Conservation (phyloP, 2,329 filamentous ascomycete genomes). For the Ophiostoma sp. region DNA sequence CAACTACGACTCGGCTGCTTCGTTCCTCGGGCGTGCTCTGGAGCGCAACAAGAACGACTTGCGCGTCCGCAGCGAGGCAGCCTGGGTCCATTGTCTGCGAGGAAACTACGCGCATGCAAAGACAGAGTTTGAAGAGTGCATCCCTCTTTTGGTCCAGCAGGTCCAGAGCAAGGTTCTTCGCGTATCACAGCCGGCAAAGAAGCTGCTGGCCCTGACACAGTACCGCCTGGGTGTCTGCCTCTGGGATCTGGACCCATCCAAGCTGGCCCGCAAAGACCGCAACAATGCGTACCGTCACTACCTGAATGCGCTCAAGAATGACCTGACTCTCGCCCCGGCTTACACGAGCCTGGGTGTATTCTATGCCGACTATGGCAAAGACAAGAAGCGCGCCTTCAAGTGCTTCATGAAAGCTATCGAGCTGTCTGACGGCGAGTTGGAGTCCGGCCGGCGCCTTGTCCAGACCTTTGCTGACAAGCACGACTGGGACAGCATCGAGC, state of each 20-base stretch:
- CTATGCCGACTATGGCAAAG: slow-evolving; percentile 85
- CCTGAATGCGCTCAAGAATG: slow-evolving; percentile 74
- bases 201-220: slow-evolving; percentile 77
- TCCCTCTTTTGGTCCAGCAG: slow-evolving; percentile 59
- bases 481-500: slow-evolving; percentile 95
- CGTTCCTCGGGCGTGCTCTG: slow-evolving; percentile 72
- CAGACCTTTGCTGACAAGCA: slow-evolving; percentile 79
- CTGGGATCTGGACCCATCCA: slow-evolving; percentile 76
- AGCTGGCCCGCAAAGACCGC: slow-evolving; percentile 69
- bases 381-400: slow-evolving; percentile 77
- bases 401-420: slow-evolving; percentile 98
- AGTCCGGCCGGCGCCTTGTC: slow-evolving; percentile 81
- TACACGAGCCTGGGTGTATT: slow-evolving; percentile 88
- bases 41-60: slow-evolving; percentile 67
- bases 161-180: slow-evolving; percentile 36
- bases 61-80: slow-evolving; percentile 76
- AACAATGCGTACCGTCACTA: slow-evolving; percentile 79
- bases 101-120: slow-evolving; percentile 67
- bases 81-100: slow-evolving; percentile 83
- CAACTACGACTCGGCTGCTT: slow-evolving; percentile 73
- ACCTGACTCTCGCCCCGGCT: slow-evolving; percentile 80
- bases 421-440: slow-evolving; percentile 76
- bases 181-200: slow-evolving; percentile 46
- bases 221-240: slow-evolving; percentile 83
- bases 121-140: slow-evolving; percentile 63